phyloP scores from a whole-genome alignment of 1,284 basidiomycete genomes.

The Mycena sp. region DNA sequence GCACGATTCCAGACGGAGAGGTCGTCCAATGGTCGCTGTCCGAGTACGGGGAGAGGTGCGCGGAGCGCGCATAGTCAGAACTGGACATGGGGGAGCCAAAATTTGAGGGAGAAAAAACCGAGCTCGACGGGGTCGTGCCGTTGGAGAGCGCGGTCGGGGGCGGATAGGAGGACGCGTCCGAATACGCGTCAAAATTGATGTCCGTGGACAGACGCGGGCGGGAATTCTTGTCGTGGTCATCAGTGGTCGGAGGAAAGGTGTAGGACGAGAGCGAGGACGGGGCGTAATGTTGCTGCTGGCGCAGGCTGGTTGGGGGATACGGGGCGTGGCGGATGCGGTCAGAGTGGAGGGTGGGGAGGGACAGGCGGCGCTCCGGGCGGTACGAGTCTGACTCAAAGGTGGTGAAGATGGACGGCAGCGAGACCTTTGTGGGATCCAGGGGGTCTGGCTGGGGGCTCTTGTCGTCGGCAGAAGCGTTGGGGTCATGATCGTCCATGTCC shows the following conservation, averaged over 20 bases:
- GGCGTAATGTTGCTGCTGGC: slow-evolving; percentile 54
- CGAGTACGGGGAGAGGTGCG: slow-evolving; percentile 53
- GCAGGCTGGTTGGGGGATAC: slow-evolving; percentile 56
- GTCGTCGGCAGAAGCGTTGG: no score
- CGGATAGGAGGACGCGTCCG: slow-evolving; percentile 52
- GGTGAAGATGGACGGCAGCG: slow-evolving; percentile 76
- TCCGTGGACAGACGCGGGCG: slow-evolving; percentile 64
- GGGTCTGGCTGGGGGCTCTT: no score
- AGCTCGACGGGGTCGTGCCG: slow-evolving; percentile 55
- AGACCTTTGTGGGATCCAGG: slow-evolving; percentile 62
- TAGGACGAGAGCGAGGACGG: slow-evolving; percentile 60
- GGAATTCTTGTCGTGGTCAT: slow-evolving; percentile 46
- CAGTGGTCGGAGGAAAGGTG: slow-evolving; percentile 64
- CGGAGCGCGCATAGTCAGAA: slow-evolving; percentile 53
- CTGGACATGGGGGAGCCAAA: slow-evolving; percentile 52
- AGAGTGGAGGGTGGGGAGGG: slow-evolving; percentile 67
- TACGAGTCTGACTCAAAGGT: slow-evolving; percentile 72
- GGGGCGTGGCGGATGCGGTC: slow-evolving; percentile 60
- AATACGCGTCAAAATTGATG: slow-evolving; percentile 54
- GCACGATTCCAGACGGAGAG: slow-evolving; percentile 57
- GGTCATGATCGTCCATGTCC: slow-evolving; percentile 49
- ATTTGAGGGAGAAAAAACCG: slow-evolving; percentile 50
- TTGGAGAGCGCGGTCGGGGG: slow-evolving; percentile 56
- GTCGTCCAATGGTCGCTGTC: slow-evolving; percentile 57
- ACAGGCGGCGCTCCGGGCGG: slow-evolving; percentile 68